Evolutionary conservation across 352 stramenopile species (phyloP).

Genomic region (Aphanomyces cochlioides): DNA sequence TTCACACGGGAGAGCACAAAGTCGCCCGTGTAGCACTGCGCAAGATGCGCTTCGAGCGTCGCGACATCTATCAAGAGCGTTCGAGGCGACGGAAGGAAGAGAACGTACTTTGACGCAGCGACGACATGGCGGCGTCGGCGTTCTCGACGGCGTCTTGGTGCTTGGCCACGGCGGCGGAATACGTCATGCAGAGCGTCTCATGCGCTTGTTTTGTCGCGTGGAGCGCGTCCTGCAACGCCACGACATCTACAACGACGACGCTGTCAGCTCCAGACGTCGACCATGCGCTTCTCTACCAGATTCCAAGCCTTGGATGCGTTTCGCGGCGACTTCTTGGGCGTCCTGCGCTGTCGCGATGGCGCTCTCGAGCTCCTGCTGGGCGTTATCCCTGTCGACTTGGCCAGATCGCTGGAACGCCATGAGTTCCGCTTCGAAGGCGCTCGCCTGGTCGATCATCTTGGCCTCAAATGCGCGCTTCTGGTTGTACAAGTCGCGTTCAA

Average conservation of each 20-base stretch:
- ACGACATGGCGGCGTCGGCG: background rate
- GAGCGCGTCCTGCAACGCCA: background rate
- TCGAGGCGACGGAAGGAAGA: background rate
- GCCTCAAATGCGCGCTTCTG: background rate
- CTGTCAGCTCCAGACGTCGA: too few species aligned
- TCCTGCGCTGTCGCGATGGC: too few species aligned
- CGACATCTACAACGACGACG: background rate
- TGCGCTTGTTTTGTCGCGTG: background rate
- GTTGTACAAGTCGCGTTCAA: background rate
- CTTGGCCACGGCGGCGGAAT: background rate
- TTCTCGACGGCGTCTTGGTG: background rate
- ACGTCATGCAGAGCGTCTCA: background rate
- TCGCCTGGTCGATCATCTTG: background rate
- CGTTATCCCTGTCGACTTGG: too few species aligned
- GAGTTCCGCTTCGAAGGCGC: too few species aligned
- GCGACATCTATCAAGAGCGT: constrained; percentile 1
- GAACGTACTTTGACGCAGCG: background rate
- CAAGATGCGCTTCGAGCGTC: constrained; percentile 7
- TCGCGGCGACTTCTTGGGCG: too few species aligned
- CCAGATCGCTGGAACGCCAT: too few species aligned
- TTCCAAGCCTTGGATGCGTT: too few species aligned
- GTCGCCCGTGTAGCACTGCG: constrained; percentile 17
- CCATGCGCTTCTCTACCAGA: too few species aligned
- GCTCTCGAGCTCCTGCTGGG: too few species aligned
- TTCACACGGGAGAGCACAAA: constrained; percentile 26